phyloP scores from a whole-genome alignment of 257 asterid genomes.

The Rauvolfia tetraphylla region DNA sequence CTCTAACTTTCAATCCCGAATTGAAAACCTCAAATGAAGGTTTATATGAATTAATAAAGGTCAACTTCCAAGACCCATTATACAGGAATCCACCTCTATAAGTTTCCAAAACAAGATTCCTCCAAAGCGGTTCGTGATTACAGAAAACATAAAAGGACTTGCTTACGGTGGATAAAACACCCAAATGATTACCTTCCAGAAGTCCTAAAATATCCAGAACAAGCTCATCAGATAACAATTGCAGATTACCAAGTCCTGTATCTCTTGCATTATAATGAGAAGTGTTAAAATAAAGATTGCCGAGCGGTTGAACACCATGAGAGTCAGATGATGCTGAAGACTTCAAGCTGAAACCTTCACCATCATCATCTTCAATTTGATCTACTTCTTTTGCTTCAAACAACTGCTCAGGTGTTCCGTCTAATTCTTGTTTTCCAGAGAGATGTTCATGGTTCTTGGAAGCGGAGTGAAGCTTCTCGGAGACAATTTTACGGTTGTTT shows the following conservation, averaged over 20 bases:
- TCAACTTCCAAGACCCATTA: constrained; percentile 65
- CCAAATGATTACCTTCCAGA: constrained; percentile 57
- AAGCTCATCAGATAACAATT: constrained; percentile 78
- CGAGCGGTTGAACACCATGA: constrained; percentile 85
- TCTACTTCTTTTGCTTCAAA: constrained; percentile 23
- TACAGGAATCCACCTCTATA: constrained; percentile 54
- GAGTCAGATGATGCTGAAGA: constrained; percentile 52
- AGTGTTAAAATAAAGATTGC: constrained; percentile 68
- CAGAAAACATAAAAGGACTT: constrained; percentile 89
- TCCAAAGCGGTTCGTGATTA: constrained; percentile 92
- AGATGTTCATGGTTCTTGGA: constrained; percentile 26
- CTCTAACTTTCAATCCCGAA: constrained; percentile 52
- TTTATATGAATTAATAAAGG: constrained; percentile 34
- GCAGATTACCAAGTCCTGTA: constrained; percentile 72
- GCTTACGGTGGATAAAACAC: constrained; percentile 76
- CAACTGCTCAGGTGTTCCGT: constrained; percentile 10
- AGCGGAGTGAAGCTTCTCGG: constrained; percentile 10
- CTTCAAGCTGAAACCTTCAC: constrained; percentile 68
- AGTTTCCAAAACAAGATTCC: constrained; percentile 66
- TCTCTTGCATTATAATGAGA: constrained; percentile 61
- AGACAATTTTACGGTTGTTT: constrained; percentile 20
- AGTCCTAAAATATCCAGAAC: constrained; percentile 76
- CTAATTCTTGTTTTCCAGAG: constrained; percentile 24
- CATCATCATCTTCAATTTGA: constrained; percentile 30
- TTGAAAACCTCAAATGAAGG: constrained; percentile 28